A percentile compares a stretch with the other conserved stretches of the same genome.
Evolutionary conservation across 2,329 filamentous ascomycete genomes (phyloP).

Genomic region (Aspergillus japonicus): DNA sequence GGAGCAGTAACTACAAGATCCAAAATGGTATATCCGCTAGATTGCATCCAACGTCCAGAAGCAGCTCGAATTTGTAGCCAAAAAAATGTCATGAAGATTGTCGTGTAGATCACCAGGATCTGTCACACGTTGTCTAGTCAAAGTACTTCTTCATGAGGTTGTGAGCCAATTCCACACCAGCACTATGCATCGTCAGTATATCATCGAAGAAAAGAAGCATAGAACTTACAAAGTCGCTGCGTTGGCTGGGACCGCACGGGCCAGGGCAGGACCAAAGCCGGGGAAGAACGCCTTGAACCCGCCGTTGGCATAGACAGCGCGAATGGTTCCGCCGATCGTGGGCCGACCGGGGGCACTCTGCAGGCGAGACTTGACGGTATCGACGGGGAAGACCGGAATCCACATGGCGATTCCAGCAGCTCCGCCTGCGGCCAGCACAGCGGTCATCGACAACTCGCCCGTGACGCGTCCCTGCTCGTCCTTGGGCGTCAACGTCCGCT

Average conservation of each 20-base stretch:
- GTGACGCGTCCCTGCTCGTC: slow-evolving; percentile 71
- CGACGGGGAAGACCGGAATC: slow-evolving; percentile 97
- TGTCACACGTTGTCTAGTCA: slow-evolving; percentile 15
- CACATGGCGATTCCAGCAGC: slow-evolving; percentile 97
- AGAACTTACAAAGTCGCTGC: slow-evolving; percentile 75
- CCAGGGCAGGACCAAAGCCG: slow-evolving; percentile 87
- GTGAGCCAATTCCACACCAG: slow-evolving; percentile 52
- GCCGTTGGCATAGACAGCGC: slow-evolving; percentile 76
- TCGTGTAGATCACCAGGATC: neutral
- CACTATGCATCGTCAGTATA: slow-evolving; percentile 24
- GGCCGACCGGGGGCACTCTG: slow-evolving; percentile 88
- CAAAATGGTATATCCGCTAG: neutral
- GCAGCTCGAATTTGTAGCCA: neutral
- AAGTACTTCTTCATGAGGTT: slow-evolving; percentile 52
- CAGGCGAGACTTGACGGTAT: slow-evolving; percentile 91
- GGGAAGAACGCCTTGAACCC: slow-evolving; percentile 95
- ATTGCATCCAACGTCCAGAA: neutral
- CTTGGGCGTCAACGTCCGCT: slow-evolving; percentile 79
- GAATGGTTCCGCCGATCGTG: slow-evolving; percentile 75
- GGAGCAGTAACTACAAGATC: neutral
- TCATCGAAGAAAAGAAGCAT: neutral
- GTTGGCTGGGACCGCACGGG: slow-evolving; percentile 91
- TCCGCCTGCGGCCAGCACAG: slow-evolving; percentile 82
- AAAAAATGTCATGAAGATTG: neutral
- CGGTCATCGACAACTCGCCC: slow-evolving; percentile 75